Base-by-base conservation (phyloP, 768 basidiomycete species). In the Rhodosporidiobolus odoratus region DNA sequence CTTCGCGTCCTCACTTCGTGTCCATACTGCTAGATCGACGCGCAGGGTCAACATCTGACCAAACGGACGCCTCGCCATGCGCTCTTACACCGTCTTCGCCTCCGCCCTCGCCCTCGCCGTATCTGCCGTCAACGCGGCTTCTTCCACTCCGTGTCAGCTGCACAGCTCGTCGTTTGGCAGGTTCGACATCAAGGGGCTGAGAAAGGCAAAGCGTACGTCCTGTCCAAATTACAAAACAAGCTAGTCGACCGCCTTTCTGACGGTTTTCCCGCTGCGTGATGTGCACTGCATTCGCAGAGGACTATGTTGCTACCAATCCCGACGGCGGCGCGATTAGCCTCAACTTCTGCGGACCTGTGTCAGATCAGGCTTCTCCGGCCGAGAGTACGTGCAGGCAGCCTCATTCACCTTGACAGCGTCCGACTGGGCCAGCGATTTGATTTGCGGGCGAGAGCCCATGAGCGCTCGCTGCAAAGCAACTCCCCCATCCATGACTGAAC, bases 261-360 rank as follows among this genome's bases (percentile, higher is more conserved):
- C n/a, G n/a, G n/a, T n/a, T n/a, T 25, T 17, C n/a, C 2, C 25
- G 10, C 40, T 30, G 19, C 59, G 32, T 59, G 58, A 19, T 21
- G 9, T 21, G 16, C 41, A 12, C 37, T 9, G n/a, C 23, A 48
- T 47, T 30, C 45, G 34, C 64, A 43, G 69, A 65, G 41, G 63
- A 69, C 65, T 48, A 57, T 38, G 56, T 56, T 17, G 57, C 65
- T 3, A 41, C 59, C 12, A 71, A 71, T 56, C 69, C 69, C 9
- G 69, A 71, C 40, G 69, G 69, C 30, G 69, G 69, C 3, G 65
- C 65, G 13, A 58, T 71, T 47, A 23, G 30, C 30, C 38, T 71
- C 27, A 71, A 71, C 56, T 71, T 71, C 35, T 71, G 69, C 50
- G 69, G 69, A 5, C 16, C 69, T 6, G 57, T 69, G 9, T 69